These are phyloP conservation scores for Endocladia muricata DNA, from an alignment of 31 red algal species.

Conservation along the genomic window DNA sequence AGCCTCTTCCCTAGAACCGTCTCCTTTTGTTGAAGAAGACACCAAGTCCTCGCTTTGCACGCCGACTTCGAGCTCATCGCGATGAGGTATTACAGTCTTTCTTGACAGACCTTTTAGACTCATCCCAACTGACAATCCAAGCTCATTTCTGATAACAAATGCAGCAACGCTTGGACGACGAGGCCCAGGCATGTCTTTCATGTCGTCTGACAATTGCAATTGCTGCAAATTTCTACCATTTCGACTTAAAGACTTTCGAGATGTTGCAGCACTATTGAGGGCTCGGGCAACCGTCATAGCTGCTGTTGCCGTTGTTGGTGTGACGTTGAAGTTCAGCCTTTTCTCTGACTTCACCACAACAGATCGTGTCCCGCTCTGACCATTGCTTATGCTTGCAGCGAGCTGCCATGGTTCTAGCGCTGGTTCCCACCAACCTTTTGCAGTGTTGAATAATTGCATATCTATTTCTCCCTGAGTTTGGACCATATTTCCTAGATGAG, in stretches of 20 bases:
- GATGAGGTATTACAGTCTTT: constrained; percentile 24
- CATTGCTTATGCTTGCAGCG: constrained; percentile 47
- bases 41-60: constrained; percentile 77
- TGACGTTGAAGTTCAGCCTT: constrained; percentile 59
- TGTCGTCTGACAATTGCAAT: neutral
- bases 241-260: neutral
- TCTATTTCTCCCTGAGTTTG: constrained; percentile 28
- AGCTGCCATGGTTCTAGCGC: constrained; percentile 59
- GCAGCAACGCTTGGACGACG: constrained; percentile 60
- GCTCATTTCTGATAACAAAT: constrained; percentile 64
- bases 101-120: constrained; percentile 32
- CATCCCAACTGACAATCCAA: constrained; percentile 48
- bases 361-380: constrained; percentile 45
- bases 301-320: constrained; percentile 55
- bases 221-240: neutral
- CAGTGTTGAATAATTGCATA: constrained; percentile 62
- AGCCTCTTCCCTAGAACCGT: constrained; percentile 25
- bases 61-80: constrained; percentile 74
- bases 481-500: constrained; percentile 46
- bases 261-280: constrained; percentile 7
- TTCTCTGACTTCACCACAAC: constrained; percentile 49
- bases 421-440: constrained; percentile 73
- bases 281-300: constrained; percentile 37
- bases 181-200: neutral
- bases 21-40: constrained; percentile 20